phyloP scores from a whole-genome alignment of 192 early-diverging fungal species.

The Chytriomyces sp. region DNA sequence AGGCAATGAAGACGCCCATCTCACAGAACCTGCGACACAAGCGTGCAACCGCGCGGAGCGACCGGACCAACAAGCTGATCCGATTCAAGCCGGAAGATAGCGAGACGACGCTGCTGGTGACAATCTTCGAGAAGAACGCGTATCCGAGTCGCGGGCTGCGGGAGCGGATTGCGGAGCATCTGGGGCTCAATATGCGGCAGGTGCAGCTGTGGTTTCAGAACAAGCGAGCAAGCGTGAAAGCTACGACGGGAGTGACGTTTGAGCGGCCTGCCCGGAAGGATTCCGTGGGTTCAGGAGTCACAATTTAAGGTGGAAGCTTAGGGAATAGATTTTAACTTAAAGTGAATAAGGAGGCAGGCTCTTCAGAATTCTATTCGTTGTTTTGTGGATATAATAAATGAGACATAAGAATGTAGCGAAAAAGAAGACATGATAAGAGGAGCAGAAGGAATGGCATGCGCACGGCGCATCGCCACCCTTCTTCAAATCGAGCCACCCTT shows the following conservation, averaged over 20 bases:
- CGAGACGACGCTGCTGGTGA: slow-evolving; percentile 70
- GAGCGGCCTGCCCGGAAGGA: neutral
- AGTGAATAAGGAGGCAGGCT: no score
- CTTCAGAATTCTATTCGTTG: neutral
- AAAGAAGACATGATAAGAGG: neutral
- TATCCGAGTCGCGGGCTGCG: slow-evolving; percentile 86
- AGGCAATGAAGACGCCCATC: neutral
- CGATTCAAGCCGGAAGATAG: neutral
- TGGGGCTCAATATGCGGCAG: slow-evolving; percentile 86
- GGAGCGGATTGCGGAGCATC: slow-evolving; percentile 70
- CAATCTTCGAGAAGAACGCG: slow-evolving; percentile 75
- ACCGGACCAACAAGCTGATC: neutral
- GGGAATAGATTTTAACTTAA: neutral
- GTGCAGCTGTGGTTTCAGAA: slow-evolving; percentile 99
- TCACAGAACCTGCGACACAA: neutral
- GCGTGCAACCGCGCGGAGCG: neutral
- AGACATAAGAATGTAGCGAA: neutral
- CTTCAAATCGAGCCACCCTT: no score
- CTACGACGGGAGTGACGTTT: neutral
- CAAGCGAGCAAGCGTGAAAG: slow-evolving; percentile 50
- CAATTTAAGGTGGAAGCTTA: neutral
- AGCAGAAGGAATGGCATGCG: no score
- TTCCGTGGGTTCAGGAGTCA: no score
- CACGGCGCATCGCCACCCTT: no score
- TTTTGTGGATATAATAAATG: neutral